Evolutionary conservation across 805 yeast species (phyloP).

Genomic region (Candida chauliodis): DNA sequence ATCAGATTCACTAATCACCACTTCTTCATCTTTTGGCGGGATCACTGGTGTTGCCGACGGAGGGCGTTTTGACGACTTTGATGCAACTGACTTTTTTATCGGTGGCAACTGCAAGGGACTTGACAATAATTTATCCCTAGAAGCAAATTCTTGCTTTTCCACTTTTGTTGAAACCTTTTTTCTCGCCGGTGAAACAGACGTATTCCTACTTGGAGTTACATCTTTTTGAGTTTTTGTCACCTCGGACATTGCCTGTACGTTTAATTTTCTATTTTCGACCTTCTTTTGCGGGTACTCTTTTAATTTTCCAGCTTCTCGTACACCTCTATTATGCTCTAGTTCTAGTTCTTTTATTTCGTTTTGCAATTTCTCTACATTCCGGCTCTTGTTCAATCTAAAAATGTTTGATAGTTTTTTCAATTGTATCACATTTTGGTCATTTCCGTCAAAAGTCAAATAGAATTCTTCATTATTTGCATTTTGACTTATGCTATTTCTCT

Average conservation of each 20-base stretch:
- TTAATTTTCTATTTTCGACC: neutral
- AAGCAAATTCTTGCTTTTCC: neutral
- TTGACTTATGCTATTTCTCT: conserved; percentile 11
- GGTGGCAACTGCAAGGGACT: conserved; percentile 2
- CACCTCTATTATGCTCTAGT: neutral
- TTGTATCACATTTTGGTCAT: conserved; percentile 14
- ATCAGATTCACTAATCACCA: conserved; percentile 32
- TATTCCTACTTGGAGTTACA: conserved; percentile 2
- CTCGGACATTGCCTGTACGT: neutral
- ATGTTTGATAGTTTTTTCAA: conserved; percentile 28
- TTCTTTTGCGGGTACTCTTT: neutral
- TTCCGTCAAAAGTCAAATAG: conserved; percentile 23
- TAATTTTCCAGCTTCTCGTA: neutral
- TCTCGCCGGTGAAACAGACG: conserved; percentile 3
- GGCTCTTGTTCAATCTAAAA: conserved; percentile 34
- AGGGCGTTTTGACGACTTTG: conserved; percentile 11
- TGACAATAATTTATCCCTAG: neutral
- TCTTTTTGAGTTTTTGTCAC: neutral
- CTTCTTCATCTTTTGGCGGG: conserved; percentile 8
- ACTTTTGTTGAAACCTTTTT: no score
- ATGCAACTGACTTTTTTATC: neutral
- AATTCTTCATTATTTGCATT: conserved; percentile 23
- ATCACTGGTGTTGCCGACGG: conserved; percentile 15
- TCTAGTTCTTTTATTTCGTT: conserved; percentile 14
- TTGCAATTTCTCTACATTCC: conserved; percentile 30